These are phyloP conservation scores for Loxodes magnus DNA, from an alignment of 73 alveolate species.

Conservation along the genomic window DNA sequence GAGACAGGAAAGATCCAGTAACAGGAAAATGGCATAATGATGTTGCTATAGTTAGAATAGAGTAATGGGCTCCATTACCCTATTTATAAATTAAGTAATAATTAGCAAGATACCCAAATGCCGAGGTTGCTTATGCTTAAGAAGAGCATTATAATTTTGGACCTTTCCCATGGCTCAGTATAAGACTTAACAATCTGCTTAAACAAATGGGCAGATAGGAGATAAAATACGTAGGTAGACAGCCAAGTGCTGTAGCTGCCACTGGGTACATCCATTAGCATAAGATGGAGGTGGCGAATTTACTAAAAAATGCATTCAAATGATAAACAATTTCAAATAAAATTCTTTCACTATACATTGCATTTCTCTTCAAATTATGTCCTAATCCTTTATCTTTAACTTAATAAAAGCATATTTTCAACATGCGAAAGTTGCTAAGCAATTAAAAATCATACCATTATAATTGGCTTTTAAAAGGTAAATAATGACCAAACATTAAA, in stretches of 20 bases:
- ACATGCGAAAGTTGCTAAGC: no score
- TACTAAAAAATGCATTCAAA: slow-evolving; percentile 35
- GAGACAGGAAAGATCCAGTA: slow-evolving; percentile 11
- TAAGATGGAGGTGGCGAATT: slow-evolving; percentile 21
- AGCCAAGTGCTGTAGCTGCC: slow-evolving; percentile 51
- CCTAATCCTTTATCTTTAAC: no score
- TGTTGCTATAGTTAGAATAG: slow-evolving; percentile 60
- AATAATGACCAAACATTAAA: no score
- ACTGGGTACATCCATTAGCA: slow-evolving; percentile 60
- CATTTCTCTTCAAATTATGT: no score
- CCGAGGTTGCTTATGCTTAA: slow-evolving; percentile 43
- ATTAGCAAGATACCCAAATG: slow-evolving; percentile 29
- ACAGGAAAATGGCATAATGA: no score
- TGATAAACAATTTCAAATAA: no score
- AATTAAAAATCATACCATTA: no score
- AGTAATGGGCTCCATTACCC: slow-evolving; percentile 71
- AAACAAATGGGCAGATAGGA: slow-evolving; percentile 10
- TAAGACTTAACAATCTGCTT: slow-evolving; percentile 40
- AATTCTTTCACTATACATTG: no score
- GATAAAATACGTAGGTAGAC: slow-evolving; percentile 35
- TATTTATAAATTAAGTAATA: slow-evolving; percentile 38
- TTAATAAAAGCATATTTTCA: no score
- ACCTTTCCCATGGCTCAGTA: slow-evolving; percentile 45
- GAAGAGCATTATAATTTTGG: slow-evolving; percentile 77
- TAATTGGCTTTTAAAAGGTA: no score